Evolutionary conservation across 1,284 basidiomycete species (phyloP).

Genomic region (Exobasidium cylindrosporum): DNA sequence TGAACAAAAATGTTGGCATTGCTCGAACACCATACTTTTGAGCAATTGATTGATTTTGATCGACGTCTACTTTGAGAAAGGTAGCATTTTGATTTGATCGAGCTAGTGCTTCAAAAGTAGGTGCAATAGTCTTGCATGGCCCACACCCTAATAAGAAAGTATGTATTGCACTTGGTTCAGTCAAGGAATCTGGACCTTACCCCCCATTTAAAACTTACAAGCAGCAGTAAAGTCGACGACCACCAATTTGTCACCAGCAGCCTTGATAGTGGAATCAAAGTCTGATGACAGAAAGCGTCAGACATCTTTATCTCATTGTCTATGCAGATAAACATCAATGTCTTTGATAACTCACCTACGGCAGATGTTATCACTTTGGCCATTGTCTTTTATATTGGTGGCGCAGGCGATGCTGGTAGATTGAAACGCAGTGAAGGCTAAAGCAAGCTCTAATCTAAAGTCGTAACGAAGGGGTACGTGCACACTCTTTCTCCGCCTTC

Average conservation of each 20-base stretch:
- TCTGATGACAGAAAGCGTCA: constrained; percentile 15
- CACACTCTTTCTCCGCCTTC: too few species aligned
- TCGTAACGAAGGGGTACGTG: neutral
- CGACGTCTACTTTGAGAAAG: constrained; percentile 27
- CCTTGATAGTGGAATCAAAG: constrained; percentile 16
- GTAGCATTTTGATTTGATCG: constrained; percentile 2
- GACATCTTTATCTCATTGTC: neutral
- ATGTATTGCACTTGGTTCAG: too few species aligned
- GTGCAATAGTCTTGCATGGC: constrained; percentile 21
- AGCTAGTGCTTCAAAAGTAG: constrained; percentile 17
- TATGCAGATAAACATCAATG: neutral
- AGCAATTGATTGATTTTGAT: constrained; percentile 12
- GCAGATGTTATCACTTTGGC: neutral
- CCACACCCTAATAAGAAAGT: constrained; percentile 18
- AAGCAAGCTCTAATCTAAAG: too few species aligned
- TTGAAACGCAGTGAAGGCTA: too few species aligned
- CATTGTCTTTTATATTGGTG: too few species aligned
- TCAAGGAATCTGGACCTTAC: too few species aligned
- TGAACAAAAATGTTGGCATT: constrained; percentile 27
- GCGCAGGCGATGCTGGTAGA: too few species aligned
- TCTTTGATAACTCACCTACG: neutral
- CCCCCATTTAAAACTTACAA: constrained; percentile 12
- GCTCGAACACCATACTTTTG: constrained; percentile 18
- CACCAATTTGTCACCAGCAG: constrained; percentile 20
- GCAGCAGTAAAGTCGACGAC: constrained; percentile 25